Evolutionary conservation across 2,329 filamentous ascomycete genomes (phyloP).

Genomic region (Atkinsonella texensis): DNA sequence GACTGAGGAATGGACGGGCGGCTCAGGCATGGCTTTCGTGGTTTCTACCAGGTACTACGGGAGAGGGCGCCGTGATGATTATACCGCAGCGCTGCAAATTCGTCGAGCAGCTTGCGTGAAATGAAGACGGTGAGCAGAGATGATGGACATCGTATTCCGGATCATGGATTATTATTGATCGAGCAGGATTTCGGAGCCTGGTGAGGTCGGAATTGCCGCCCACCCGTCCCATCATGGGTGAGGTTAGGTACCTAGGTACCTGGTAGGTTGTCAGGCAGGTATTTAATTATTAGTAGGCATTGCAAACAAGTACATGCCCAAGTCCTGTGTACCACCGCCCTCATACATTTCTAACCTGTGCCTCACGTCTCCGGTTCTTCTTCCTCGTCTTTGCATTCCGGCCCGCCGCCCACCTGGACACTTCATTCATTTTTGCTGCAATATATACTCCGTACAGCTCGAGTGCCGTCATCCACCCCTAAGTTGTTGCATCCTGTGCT

Average conservation of each 20-base stretch:
- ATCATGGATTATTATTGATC: background rate
- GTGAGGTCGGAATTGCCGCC: background rate
- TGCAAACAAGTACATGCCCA: background rate
- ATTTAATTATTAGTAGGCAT: background rate
- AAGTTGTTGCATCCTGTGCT: background rate
- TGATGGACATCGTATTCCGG: background rate
- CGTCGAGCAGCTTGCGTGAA: background rate
- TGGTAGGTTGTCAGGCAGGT: background rate
- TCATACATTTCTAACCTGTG: background rate
- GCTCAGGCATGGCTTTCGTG: too few relatives aligned
- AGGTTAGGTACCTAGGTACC: too few relatives aligned
- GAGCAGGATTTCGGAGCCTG: background rate
- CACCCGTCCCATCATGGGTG: background rate
- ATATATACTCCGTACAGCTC: background rate
- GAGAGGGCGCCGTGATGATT: too few relatives aligned
- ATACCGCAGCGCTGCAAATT: too few relatives aligned
- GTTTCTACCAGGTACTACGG: too few relatives aligned
- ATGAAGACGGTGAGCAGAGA: background rate
- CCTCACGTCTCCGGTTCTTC: background rate
- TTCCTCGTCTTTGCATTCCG: background rate
- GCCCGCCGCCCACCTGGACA: background rate
- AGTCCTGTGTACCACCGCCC: background rate
- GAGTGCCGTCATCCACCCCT: background rate
- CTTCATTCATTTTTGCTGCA: background rate
- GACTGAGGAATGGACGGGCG: background rate